Percentiles rank a stretch among this genome's conserved stretches.
phyloP scores from a whole-genome alignment of 148 eudicot species.

The Rhododendron griersonianum region DNA sequence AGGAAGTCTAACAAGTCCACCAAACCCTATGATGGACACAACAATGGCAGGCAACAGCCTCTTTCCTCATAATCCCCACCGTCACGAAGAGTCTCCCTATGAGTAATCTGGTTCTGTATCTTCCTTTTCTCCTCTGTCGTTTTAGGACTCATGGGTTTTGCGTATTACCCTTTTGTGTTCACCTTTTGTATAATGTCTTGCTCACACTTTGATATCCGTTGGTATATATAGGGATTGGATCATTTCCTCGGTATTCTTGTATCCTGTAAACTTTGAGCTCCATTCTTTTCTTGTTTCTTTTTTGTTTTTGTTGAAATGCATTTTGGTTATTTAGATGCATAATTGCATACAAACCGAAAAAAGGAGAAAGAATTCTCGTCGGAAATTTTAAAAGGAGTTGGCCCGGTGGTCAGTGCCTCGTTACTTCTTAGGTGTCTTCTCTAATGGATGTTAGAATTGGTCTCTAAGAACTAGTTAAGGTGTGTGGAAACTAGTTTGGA shows the following conservation, averaged over 20 bases:
- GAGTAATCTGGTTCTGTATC: not conserved
- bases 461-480: too few species aligned
- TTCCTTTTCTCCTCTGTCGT: not conserved
- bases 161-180: not conserved
- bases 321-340: not conserved
- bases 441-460: too few species aligned
- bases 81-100: not conserved
- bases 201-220: not conserved
- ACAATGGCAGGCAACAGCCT: slow-evolving; percentile 29
- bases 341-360: not conserved
- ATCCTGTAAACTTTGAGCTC: not conserved
- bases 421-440: not conserved
- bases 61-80: slow-evolving; percentile 8
- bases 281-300: not conserved
- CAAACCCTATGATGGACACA: slow-evolving; percentile 59
- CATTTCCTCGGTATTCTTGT: not conserved
- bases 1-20: slow-evolving; percentile 56
- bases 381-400: not conserved
- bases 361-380: not conserved
- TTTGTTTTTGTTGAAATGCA: not conserved
- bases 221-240: not conserved
- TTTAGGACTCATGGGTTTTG: not conserved
- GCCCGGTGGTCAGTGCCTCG: not conserved
- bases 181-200: slow-evolving; percentile 8
- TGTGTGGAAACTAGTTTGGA: too few species aligned